Conservation (phyloP, 106 monocot genomes). For the Dendrobium nobile region DNA sequence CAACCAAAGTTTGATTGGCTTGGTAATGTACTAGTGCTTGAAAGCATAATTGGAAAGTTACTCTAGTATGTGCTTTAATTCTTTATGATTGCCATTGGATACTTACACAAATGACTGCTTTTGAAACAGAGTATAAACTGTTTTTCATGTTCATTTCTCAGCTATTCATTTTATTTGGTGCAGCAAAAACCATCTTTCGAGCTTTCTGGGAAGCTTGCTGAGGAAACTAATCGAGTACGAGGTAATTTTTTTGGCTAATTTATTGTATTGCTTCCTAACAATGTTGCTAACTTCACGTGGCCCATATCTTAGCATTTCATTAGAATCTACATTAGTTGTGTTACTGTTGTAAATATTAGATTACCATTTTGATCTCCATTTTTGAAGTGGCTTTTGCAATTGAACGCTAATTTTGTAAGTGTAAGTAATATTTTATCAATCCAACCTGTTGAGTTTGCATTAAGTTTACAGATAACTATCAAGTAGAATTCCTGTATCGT, state of each 20-base stretch:
- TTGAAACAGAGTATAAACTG: background rate
- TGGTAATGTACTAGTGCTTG: background rate
- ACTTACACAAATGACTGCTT: background rate
- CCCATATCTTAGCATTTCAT: background rate
- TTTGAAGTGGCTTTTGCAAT: background rate
- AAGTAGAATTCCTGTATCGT: background rate
- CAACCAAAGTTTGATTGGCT: background rate
- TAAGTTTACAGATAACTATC: background rate
- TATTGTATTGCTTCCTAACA: background rate
- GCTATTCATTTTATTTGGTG: conserved; percentile 3
- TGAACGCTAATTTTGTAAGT: background rate
- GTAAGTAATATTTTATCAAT: background rate
- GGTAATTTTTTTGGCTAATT: conserved; percentile 29
- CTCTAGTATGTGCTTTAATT: background rate
- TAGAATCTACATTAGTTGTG: background rate
- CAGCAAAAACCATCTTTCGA: conserved; percentile 98
- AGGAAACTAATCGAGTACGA: conserved; percentile 89
- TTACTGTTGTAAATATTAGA: background rate
- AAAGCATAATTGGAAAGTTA: conserved; percentile 2
- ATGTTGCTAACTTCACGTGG: background rate
- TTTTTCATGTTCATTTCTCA: background rate
- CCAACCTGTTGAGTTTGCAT: background rate
- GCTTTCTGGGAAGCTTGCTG: conserved; percentile 96
- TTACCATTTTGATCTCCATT: background rate
- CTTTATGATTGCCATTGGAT: background rate